Evolutionary conservation across 2,329 filamentous ascomycete species (phyloP).

Genomic region (Arthroderma sp.): DNA sequence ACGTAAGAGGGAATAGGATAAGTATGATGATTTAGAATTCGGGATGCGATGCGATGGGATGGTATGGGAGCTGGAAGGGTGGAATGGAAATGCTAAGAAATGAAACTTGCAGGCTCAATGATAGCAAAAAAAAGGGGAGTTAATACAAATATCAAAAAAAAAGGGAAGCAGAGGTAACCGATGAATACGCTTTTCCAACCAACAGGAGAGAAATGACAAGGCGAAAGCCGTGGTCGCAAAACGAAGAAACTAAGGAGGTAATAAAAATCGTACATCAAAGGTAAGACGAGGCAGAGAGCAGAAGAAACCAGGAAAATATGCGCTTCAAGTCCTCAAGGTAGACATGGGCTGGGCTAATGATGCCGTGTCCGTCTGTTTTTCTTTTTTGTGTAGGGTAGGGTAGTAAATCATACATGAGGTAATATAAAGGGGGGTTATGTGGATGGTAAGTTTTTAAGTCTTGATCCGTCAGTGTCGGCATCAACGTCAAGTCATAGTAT

Average conservation of each 20-base stretch:
- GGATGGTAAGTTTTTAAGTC: neutral
- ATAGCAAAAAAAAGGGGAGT: neutral
- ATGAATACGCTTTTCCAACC: constrained; percentile 9
- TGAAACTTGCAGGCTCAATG: constrained; percentile 3
- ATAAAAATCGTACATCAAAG: constrained; percentile 6
- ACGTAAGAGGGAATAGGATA: neutral
- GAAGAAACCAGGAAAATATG: neutral
- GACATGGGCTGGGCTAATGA: too few relatives aligned
- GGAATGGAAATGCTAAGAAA: constrained; percentile 1
- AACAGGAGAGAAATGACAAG: constrained; percentile 1
- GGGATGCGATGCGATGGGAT: neutral
- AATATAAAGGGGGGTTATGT: neutral
- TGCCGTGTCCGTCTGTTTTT: neutral
- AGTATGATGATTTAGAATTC: neutral
- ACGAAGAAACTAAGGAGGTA: neutral
- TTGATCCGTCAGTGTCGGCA: neutral
- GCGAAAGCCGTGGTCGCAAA: neutral
- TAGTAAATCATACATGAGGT: neutral
- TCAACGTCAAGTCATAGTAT: neutral
- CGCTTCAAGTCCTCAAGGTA: neutral
- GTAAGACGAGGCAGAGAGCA: neutral
- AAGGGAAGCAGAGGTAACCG: neutral
- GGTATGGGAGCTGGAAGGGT: neutral
- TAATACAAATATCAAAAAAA: constrained; percentile 7
- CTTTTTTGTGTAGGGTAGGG: neutral